Percentiles rank a stretch among this genome's conserved stretches.
Evolutionary conservation across 2,329 filamentous ascomycete species (phyloP).

Genomic region (Hymenoscyphus scutula): DNA sequence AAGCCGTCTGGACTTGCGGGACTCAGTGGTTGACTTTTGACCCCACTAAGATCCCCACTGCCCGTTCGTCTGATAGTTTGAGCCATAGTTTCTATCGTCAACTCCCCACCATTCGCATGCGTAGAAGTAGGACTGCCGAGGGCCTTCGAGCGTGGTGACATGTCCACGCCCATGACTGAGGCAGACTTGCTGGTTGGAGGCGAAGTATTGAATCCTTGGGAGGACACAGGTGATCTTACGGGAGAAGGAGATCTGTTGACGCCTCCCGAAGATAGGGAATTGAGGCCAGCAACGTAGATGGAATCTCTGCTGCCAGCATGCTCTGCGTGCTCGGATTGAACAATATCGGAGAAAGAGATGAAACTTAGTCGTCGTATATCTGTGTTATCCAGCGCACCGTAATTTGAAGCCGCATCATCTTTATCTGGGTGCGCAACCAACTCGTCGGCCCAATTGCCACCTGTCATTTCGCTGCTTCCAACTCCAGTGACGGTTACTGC

Average conservation of each 20-base stretch:
- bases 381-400: slow-evolving; percentile 71
- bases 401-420: slow-evolving; percentile 69
- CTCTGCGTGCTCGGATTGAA: slow-evolving; percentile 76
- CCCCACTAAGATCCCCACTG: slow-evolving; percentile 69
- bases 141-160: slow-evolving; percentile 57
- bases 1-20: slow-evolving; percentile 47
- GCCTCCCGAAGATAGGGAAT: slow-evolving; percentile 52
- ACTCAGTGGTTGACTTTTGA: slow-evolving; percentile 57
- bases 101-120: slow-evolving; percentile 60
- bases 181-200: slow-evolving; percentile 74
- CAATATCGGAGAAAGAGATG: slow-evolving; percentile 94
- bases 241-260: slow-evolving; percentile 75
- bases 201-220: slow-evolving; percentile 64
- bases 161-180: slow-evolving; percentile 71
- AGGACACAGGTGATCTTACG: slow-evolving; percentile 74
- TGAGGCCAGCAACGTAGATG: slow-evolving; percentile 65
- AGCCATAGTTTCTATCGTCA: slow-evolving; percentile 91
- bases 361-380: slow-evolving; percentile 87
- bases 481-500: slow-evolving; percentile 61
- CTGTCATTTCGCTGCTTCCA: slow-evolving; percentile 38
- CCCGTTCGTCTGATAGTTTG: slow-evolving; percentile 83
- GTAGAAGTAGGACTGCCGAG: slow-evolving; percentile 62
- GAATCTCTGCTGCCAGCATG: slow-evolving; percentile 64
- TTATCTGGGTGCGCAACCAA: slow-evolving; percentile 52
- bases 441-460: slow-evolving; percentile 39